phyloP scores from a whole-genome alignment of 805 yeast genomes.

The Nakazawaea laoshanensis region DNA sequence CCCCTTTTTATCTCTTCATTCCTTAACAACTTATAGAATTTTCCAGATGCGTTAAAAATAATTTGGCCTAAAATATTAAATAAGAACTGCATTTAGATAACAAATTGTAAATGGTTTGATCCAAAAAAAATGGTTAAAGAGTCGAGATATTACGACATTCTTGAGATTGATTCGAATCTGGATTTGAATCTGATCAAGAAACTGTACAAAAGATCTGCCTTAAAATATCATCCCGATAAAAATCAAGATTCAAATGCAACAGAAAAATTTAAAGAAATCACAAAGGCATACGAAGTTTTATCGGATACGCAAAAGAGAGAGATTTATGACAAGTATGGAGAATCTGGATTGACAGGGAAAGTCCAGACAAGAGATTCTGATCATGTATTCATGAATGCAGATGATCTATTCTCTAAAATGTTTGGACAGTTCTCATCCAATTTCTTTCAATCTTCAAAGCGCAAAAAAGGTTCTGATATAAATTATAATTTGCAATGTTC shows the following conservation, averaged over 20 bases:
- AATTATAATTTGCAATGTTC: constrained; percentile 45
- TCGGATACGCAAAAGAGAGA: constrained; percentile 34
- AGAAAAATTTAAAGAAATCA: constrained; percentile 54
- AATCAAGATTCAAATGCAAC: constrained; percentile 35
- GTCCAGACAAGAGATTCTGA: neutral
- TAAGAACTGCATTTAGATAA: too few species aligned
- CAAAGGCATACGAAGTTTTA: constrained; percentile 60
- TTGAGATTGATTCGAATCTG: constrained; percentile 44
- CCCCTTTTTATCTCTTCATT: constrained; percentile 34
- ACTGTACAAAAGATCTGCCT: constrained; percentile 42
- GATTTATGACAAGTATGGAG: constrained; percentile 47
- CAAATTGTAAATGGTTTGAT: neutral
- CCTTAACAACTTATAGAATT: constrained; percentile 33
- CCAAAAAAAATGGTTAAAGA: constrained; percentile 55
- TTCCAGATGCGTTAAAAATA: too few species aligned
- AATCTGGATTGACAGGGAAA: constrained; percentile 29
- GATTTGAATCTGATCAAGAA: constrained; percentile 40
- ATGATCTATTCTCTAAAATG: constrained; percentile 21
- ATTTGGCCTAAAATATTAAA: constrained; percentile 24
- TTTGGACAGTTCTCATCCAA: constrained; percentile 15
- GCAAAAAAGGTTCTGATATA: constrained; percentile 44
- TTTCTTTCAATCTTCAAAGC: neutral
- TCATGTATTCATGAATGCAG: constrained; percentile 14
- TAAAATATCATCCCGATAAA: constrained; percentile 38
- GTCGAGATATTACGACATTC: constrained; percentile 52